These are phyloP conservation scores for Schwanniomyces vanrijiae DNA, from an alignment of 805 yeast species.

Conservation along the genomic window DNA sequence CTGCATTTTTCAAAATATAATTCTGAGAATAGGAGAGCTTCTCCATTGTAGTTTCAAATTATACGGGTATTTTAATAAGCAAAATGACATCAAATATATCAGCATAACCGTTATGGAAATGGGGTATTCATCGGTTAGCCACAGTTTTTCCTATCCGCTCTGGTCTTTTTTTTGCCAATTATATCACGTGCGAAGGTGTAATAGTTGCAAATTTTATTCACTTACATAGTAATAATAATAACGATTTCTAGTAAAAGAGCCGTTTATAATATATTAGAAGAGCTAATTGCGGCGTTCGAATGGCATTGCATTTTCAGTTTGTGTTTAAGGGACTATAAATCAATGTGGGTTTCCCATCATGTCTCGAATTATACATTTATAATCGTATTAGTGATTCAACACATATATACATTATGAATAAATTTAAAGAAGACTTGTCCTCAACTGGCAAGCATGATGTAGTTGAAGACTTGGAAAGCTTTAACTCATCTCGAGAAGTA, in stretches of 20 bases:
- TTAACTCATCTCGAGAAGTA: neutral
- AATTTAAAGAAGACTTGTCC: neutral
- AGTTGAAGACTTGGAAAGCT: neutral
- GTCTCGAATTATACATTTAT: neutral
- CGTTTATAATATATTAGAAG: neutral
- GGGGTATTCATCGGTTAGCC: too few species aligned
- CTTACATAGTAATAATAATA: neutral
- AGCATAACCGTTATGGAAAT: too few species aligned
- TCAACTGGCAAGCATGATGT: neutral
- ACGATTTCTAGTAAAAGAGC: neutral
- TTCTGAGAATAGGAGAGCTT: too few species aligned
- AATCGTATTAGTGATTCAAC: neutral
- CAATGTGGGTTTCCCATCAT: neutral
- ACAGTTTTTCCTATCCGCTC: too few species aligned
- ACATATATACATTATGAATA: neutral
- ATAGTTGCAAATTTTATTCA: constrained; percentile 2
- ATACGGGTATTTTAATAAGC: too few species aligned
- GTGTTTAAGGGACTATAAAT: neutral
- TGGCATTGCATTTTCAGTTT: neutral
- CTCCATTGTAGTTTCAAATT: too few species aligned
- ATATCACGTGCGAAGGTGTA: constrained; percentile 7
- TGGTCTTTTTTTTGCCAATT: too few species aligned
- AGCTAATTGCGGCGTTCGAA: neutral
- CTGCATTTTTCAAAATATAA: too few species aligned
- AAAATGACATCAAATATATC: too few species aligned